phyloP scores from a whole-genome alignment of 371 early-diverging fungal genomes.

The Mycotypha africana region DNA sequence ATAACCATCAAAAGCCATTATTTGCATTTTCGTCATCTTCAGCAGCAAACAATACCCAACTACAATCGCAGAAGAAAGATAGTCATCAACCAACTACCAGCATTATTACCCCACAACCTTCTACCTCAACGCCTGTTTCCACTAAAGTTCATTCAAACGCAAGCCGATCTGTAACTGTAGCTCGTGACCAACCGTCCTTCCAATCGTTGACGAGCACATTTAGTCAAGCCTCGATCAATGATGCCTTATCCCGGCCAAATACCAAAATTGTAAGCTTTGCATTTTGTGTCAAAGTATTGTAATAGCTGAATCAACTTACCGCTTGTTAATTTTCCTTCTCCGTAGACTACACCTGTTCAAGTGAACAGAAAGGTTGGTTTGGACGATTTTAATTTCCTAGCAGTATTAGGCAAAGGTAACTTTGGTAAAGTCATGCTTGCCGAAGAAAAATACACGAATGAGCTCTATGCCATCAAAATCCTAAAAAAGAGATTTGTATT shows the following conservation, averaged over 20 bases:
- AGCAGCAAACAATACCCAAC: no score
- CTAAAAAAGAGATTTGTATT: slow-evolving; percentile 96
- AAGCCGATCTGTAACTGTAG: neutral
- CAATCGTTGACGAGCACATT: slow-evolving; percentile 12
- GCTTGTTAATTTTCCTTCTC: no score
- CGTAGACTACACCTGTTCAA: slow-evolving; percentile 26
- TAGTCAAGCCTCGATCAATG: slow-evolving; percentile 5
- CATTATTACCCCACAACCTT: slow-evolving; percentile 5
- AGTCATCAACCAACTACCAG: no score
- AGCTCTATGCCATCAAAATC: slow-evolving; percentile 95
- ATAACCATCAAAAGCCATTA: slow-evolving; percentile 13
- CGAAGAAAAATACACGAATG: slow-evolving; percentile 73
- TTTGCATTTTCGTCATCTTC: slow-evolving; percentile 11
- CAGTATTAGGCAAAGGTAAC: slow-evolving; percentile 93
- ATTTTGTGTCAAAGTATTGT: no score
- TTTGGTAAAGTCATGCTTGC: slow-evolving; percentile 94
- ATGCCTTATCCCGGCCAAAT: neutral
- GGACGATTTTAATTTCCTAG: slow-evolving; percentile 83
- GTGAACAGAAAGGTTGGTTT: slow-evolving; percentile 41
- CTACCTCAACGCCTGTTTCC: slow-evolving; percentile 14
- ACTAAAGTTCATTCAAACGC: no score
- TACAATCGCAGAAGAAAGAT: no score
- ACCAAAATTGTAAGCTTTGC: slow-evolving; percentile 2
- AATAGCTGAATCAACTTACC: no score
- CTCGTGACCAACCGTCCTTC: slow-evolving; percentile 10